These are phyloP conservation scores for Solanum hybrid DNA, from an alignment of 305 asterid species.

Conservation along the genomic window DNA sequence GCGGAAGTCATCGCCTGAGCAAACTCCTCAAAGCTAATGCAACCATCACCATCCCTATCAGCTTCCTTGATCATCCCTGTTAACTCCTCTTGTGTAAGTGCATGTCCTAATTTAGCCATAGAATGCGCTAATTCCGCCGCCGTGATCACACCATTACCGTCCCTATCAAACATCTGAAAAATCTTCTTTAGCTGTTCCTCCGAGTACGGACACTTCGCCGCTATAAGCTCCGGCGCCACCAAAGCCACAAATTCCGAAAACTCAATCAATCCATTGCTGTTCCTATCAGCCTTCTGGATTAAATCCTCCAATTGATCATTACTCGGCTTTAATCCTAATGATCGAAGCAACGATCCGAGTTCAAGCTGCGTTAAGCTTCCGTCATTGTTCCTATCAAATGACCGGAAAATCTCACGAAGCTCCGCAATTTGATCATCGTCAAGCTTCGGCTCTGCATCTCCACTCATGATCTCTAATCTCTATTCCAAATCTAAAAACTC, in stretches of 20 bases:
- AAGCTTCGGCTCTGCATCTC: conserved; percentile 37
- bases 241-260: conserved; percentile 86
- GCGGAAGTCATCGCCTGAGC: conserved; percentile 89
- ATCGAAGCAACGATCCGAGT: conserved; percentile 78
- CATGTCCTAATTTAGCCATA: conserved; percentile 92
- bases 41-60: conserved; percentile 87
- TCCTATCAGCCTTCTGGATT: conserved; percentile 68
- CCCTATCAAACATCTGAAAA: conserved; percentile 78
- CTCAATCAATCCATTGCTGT: conserved; percentile 81
- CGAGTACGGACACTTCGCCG: conserved; percentile 76
- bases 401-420: conserved; percentile 94
- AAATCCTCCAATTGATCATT: conserved; percentile 77
- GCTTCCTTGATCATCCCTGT: conserved; percentile 95
- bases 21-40: conserved; percentile 76
- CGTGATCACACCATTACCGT: conserved; percentile 82
- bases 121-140: conserved; percentile 96
- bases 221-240: conserved; percentile 93
- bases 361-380: conserved; percentile 92
- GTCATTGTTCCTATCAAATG: conserved; percentile 86
- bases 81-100: conserved; percentile 81
- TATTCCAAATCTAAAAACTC: not conserved
- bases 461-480: conserved; percentile 24
- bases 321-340: conserved; percentile 80
- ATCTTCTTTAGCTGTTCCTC: conserved; percentile 80
- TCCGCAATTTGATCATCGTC: conserved; percentile 81